A percentile compares a stretch with the other conserved stretches of the same genome.
Evolutionary conservation across 768 basidiomycete species (phyloP).

Genomic region (Rhizopogon vesiculosus): DNA sequence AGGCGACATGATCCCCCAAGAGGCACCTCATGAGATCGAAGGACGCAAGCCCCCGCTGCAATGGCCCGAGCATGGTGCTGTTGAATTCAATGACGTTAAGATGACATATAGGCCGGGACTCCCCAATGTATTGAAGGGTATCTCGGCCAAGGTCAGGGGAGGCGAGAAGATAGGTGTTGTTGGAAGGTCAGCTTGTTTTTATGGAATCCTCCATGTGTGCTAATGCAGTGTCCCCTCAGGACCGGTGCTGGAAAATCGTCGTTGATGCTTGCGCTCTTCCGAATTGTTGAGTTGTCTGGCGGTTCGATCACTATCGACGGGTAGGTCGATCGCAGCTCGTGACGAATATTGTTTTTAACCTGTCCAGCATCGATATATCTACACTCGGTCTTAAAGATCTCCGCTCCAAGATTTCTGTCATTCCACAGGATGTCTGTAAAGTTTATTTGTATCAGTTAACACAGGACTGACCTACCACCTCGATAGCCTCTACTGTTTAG

Average conservation of each 20-base stretch:
- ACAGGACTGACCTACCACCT: constrained; percentile 5
- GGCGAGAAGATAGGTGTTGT: constrained; percentile 81
- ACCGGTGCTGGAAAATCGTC: constrained; percentile 60
- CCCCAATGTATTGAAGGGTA: constrained; percentile 65
- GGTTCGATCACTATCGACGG: constrained; percentile 65
- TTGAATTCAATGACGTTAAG: constrained; percentile 55
- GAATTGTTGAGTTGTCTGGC: constrained; percentile 59
- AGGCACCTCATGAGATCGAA: constrained; percentile 59
- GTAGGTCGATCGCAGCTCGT: constrained; percentile 23
- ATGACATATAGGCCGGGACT: constrained; percentile 68
- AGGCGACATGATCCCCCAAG: constrained; percentile 49
- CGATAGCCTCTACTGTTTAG: too few species aligned
- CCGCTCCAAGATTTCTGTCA: constrained; percentile 55
- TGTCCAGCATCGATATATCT: constrained; percentile 55
- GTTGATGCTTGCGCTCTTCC: constrained; percentile 30
- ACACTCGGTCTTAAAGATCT: constrained; percentile 64
- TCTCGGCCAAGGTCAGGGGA: constrained; percentile 53
- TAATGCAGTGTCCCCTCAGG: constrained; percentile 4
- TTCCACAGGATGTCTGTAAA: constrained; percentile 58
- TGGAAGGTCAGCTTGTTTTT: constrained; percentile 35
- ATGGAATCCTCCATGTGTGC: not conserved
- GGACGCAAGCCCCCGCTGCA: constrained; percentile 38
- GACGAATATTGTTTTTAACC: not conserved
- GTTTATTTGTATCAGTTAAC: not conserved
- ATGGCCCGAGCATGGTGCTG: constrained; percentile 62